Evolutionary conservation across 164 flowering plant genomes (phyloP), one percentile per base, ranked within the genome.

Genomic region (Berberis vulgaris): DNA sequence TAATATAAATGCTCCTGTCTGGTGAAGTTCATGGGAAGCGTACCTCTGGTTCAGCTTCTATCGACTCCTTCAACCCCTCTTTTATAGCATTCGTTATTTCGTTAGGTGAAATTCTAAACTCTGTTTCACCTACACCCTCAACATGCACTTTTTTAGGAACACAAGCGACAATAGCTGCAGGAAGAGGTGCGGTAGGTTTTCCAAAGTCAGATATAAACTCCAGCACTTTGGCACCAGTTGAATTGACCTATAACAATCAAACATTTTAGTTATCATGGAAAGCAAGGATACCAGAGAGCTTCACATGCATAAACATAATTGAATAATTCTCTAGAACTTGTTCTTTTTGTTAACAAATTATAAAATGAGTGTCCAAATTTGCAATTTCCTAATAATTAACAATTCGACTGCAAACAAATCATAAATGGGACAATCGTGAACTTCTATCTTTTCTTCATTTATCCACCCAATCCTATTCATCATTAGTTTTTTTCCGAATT

Each of bases 91-190:
- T 84, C 60, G 81, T 78, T 38, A 95, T 89, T 76, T 95, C 97
- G 66, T 61, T 55, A 10, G 97, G 84, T 39, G 81, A 70, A 79
- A 95, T 86, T 69, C 70, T 80, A 66, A 95, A 89, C 43, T 85
- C 96, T 13, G 84, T 74, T 78, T 95, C 99, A 71, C 97, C 98
- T 2, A 71, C 43, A 68, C 81, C 97, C 66, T 95, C 97, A 65
- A 80, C 67, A 68, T 95, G 95, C 50, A 86, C 83, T 70, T 82
- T 91, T 67, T 72, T 89, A 3, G 99, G 99, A 67, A 95, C 96
- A 79, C 99, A 95, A 6, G 97, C 99, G 74, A 95, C 97, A 72
- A 95, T 86, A 13, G 99, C 98, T 12, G 99, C 90, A 69, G 99
- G 96, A 72, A 72, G 78, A 5, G 99, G 96, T 68, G 97, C 94